These are phyloP conservation scores for Cetradonia linearis DNA, from an alignment of 495 filamentous ascomycete species.

Conservation along the genomic window DNA sequence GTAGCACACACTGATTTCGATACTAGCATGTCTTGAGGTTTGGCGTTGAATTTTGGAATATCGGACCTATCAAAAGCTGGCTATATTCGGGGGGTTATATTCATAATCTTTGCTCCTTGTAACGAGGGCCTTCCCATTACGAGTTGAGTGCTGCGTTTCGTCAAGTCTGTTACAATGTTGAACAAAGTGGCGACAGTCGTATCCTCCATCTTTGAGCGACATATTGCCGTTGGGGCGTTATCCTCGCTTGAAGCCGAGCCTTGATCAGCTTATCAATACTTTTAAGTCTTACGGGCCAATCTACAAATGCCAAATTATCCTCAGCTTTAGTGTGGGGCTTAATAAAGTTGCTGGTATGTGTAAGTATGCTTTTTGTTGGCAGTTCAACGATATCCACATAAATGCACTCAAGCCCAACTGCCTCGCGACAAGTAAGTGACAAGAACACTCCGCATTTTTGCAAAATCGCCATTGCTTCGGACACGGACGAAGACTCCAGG, in stretches of 20 bases:
- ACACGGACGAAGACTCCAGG: constrained; percentile 45
- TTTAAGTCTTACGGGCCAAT: constrained; percentile 41
- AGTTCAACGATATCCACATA: constrained; percentile 43
- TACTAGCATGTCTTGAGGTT: background rate
- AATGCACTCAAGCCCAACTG: constrained; percentile 50
- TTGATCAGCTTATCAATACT: constrained; percentile 36
- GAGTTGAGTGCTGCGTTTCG: constrained; percentile 15
- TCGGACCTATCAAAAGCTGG: background rate
- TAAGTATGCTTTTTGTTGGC: constrained; percentile 37
- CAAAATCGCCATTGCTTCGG: constrained; percentile 41
- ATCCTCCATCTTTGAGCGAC: constrained; percentile 9
- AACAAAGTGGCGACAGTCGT: constrained; percentile 21
- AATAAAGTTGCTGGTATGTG: constrained; percentile 57
- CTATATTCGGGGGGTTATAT: background rate
- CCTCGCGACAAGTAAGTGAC: constrained; percentile 48
- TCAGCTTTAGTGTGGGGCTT: constrained; percentile 36
- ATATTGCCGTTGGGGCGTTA: constrained; percentile 18
- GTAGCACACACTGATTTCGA: background rate
- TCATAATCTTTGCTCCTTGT: background rate
- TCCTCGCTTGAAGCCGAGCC: constrained; percentile 21
- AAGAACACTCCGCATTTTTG: constrained; percentile 44
- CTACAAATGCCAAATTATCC: constrained; percentile 44
- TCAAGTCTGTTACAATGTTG: constrained; percentile 22
- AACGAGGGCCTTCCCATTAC: constrained; percentile 15
- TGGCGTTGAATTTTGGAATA: background rate